A percentile compares a stretch with the other conserved stretches of the same genome.
Evolutionary conservation across 805 yeast genomes (phyloP).

Genomic region (Vanderwaltozyma verrucispora): DNA sequence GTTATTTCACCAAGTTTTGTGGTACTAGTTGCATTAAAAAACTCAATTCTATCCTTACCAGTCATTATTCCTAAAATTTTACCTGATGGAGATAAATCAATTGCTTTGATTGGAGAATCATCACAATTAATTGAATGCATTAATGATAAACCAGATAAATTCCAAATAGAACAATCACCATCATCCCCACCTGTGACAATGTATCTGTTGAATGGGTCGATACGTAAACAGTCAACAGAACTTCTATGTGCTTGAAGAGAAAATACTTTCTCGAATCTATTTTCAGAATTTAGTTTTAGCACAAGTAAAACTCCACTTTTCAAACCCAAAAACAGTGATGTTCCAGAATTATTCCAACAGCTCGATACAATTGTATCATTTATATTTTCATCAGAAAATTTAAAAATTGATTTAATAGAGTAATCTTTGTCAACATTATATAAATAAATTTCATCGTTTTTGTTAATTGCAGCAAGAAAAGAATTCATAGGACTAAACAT

Average conservation of each 20-base stretch:
- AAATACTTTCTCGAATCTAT: slow-evolving; percentile 5
- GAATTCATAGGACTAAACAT: slow-evolving; percentile 39
- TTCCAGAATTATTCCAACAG: slow-evolving; percentile 27
- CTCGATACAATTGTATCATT: slow-evolving; percentile 24
- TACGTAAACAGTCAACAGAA: slow-evolving; percentile 34
- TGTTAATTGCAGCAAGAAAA: slow-evolving; percentile 35
- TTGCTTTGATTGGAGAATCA: slow-evolving; percentile 9
- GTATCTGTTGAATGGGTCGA: slow-evolving; percentile 44
- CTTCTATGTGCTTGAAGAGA: slow-evolving; percentile 40
- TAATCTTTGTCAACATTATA: slow-evolving; percentile 29
- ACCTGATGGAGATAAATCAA: slow-evolving; percentile 20
- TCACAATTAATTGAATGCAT: slow-evolving; percentile 9
- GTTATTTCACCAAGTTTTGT: slow-evolving; percentile 3
- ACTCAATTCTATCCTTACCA: slow-evolving; percentile 9
- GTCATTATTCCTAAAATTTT: slow-evolving; percentile 16
- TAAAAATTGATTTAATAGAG: slow-evolving; percentile 10
- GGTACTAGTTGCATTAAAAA: slow-evolving; percentile 11
- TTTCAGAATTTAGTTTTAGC: slow-evolving; percentile 6
- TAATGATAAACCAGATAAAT: slow-evolving; percentile 12
- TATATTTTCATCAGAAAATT: slow-evolving; percentile 2
- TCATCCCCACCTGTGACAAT: slow-evolving; percentile 40
- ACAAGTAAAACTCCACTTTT: slow-evolving; percentile 36
- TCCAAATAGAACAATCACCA: slow-evolving; percentile 22
- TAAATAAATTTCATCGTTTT: slow-evolving; percentile 30
- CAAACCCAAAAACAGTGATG: slow-evolving; percentile 37